phyloP scores from a whole-genome alignment of 352 stramenopile genomes.

The Phytophthora vignae region DNA sequence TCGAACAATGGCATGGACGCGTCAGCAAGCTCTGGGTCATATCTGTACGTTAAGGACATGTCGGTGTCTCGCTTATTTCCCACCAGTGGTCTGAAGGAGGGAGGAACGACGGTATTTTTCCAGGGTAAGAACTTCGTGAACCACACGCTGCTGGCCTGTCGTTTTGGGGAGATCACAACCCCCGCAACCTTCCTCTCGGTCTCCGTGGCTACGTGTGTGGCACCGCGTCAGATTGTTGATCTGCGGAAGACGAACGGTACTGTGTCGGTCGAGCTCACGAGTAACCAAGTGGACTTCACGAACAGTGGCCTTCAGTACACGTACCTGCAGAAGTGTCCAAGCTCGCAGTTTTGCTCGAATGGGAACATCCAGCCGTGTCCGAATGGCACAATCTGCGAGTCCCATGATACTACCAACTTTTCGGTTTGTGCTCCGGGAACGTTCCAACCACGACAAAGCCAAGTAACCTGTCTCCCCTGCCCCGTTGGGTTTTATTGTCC shows the following conservation, averaged over 20 bases:
- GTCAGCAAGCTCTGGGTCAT: conserved; percentile 51
- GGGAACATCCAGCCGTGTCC: conserved; percentile 74
- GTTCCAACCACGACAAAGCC: conserved; percentile 92
- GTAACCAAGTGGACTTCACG: conserved; percentile 89
- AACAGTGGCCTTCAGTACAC: conserved; percentile 70
- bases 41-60: conserved; percentile 89
- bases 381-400: conserved; percentile 88
- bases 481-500: conserved; percentile 96
- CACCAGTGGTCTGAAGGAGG: conserved; percentile 71
- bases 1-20: conserved; percentile 85
- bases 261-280: conserved; percentile 86
- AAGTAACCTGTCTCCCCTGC: conserved; percentile 89
- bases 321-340: conserved; percentile 75
- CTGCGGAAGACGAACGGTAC: conserved; percentile 45
- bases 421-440: conserved; percentile 93
- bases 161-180: conserved; percentile 79
- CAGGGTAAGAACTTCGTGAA: conserved; percentile 95
- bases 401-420: conserved; percentile 86
- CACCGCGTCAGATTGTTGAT: conserved; percentile 70
- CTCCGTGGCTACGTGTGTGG: conserved; percentile 81
- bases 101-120: conserved; percentile 91
- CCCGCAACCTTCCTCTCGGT: conserved; percentile 84
- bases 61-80: conserved; percentile 83
- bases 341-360: conserved; percentile 66
- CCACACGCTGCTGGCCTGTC: conserved; percentile 85